Percentiles rank a stretch among this genome's conserved stretches.
Conservation (phyloP, 805 yeast genomes). For the Debaryomyces maramus region DNA sequence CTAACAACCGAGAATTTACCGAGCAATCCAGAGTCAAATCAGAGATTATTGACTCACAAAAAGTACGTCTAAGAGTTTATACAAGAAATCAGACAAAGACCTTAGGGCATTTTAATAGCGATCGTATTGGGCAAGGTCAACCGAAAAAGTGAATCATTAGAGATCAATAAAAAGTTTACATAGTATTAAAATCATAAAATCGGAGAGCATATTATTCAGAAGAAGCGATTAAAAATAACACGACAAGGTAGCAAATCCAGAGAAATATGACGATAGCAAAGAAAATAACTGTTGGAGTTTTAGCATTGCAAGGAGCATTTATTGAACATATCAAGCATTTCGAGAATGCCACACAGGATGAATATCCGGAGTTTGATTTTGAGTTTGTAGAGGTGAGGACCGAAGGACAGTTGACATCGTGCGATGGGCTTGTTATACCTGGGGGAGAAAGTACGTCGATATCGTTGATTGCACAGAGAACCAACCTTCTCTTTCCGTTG, state of each 20-base stretch:
- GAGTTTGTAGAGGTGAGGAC: conserved; percentile 52
- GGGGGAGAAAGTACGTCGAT: conserved; percentile 74
- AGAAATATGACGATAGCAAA: conserved; percentile 13
- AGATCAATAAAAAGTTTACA: too few species aligned
- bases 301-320: conserved; percentile 81
- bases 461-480: conserved; percentile 67
- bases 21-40: neutral
- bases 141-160: too few species aligned
- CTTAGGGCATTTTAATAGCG: too few species aligned
- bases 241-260: neutral
- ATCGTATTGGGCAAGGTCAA: too few species aligned
- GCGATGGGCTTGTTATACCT: conserved; percentile 67
- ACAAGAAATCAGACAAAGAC: neutral
- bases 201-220: too few species aligned
- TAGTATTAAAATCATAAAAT: too few species aligned
- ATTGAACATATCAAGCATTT: conserved; percentile 62
- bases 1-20: neutral
- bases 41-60: neutral
- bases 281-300: conserved; percentile 54
- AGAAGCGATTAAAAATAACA: too few species aligned
- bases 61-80: neutral
- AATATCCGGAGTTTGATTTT: conserved; percentile 29
- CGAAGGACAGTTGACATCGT: conserved; percentile 44
- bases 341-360: conserved; percentile 26
- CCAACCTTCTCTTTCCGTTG: conserved; percentile 56